Evolutionary conservation across 495 filamentous ascomycete genomes (phyloP), one percentile per base, ranked within the genome.

Genomic region (Penicilliopsis zonata): DNA sequence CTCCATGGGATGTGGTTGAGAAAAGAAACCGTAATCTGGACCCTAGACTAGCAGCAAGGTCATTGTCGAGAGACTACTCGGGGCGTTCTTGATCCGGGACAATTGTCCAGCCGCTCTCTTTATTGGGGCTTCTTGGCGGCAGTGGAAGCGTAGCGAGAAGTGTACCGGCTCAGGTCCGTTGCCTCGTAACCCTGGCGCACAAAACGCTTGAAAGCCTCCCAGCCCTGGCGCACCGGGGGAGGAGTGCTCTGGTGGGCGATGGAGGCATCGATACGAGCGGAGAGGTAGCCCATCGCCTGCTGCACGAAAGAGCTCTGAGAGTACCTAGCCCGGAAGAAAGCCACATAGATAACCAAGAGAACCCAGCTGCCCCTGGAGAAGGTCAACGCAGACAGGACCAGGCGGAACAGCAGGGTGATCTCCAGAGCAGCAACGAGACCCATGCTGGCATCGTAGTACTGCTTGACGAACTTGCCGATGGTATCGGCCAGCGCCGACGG

Each of bases 371-470:
- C 80, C 55, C 79, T 82, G 61, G 74, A 73, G 71, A 95, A 95
- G 38, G 86, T 67, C 34, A 96, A 56, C 31, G 80, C 81, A 20
- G 79, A 76, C 13, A 82, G 57, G 32, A 88, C 55, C 34, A 98
- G 53, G 47, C 92, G 86, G 56, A 80, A 63, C 74, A 86, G 86
- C 35, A 96, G 74, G 14, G 70, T 52, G 35, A 90, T 76, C 55
- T 90, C 83, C 18, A 90, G 71, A 19, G 57, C 53, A 10, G 82
- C 74, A 18, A 90, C 83, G 18, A 88, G 67, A 40, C 78, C 80
- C 83, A 90, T 90, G 43, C 78, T 78, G 28, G 71, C 59, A 53
- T 96, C 92, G 50, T 96, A 96, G 69, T 96, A 94, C 52, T 87
- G 75, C 74, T 95, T 98, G 55, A 98, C 86, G 50, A 98, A 98